Conservation (phyloP, 345 rosid species). For the Firmiana major region DNA sequence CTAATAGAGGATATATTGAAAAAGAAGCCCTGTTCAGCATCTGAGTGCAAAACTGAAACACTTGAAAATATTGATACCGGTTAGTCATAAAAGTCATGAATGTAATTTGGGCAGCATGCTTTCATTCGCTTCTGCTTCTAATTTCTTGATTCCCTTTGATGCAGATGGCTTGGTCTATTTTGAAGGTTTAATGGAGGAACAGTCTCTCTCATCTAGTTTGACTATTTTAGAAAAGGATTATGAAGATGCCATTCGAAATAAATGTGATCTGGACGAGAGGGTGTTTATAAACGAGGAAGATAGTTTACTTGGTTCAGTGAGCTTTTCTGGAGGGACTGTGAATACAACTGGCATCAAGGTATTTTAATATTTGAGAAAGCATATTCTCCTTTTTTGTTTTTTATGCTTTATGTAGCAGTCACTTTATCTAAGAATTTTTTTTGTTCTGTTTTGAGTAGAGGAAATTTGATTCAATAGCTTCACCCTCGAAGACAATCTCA, state of each 20-base stretch:
- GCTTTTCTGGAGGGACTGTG: slow-evolving; percentile 57
- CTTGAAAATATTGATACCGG: slow-evolving; percentile 64
- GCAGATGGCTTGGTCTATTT: slow-evolving; percentile 89
- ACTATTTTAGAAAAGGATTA: slow-evolving; percentile 71
- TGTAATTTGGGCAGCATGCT: background rate
- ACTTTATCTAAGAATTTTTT: background rate
- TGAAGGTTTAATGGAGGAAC: slow-evolving; percentile 78
- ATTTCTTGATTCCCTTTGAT: slow-evolving; percentile 15
- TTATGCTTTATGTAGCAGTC: background rate
- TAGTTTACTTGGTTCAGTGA: slow-evolving; percentile 71
- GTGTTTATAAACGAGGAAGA: slow-evolving; percentile 83
- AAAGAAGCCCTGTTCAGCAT: slow-evolving; percentile 57
- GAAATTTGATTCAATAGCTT: slow-evolving; percentile 65
- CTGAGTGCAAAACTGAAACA: slow-evolving; percentile 56
- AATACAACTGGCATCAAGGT: slow-evolving; percentile 64
- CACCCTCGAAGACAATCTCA: slow-evolving; percentile 74
- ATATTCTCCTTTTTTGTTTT: background rate
- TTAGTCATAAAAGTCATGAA: slow-evolving; percentile 19
- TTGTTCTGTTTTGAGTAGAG: slow-evolving; percentile 38
- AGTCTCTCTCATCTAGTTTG: slow-evolving; percentile 60
- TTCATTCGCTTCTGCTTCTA: slow-evolving; percentile 13
- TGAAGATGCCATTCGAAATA: slow-evolving; percentile 52
- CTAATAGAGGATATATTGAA: slow-evolving; percentile 60
- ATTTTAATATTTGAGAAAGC: slow-evolving; percentile 12
- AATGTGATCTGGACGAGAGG: slow-evolving; percentile 83